Evolutionary conservation across 2,329 filamentous ascomycete genomes (phyloP), one percentile per base, ranked within the genome.

Genomic region (Colletotrichum nymphaeae): DNA sequence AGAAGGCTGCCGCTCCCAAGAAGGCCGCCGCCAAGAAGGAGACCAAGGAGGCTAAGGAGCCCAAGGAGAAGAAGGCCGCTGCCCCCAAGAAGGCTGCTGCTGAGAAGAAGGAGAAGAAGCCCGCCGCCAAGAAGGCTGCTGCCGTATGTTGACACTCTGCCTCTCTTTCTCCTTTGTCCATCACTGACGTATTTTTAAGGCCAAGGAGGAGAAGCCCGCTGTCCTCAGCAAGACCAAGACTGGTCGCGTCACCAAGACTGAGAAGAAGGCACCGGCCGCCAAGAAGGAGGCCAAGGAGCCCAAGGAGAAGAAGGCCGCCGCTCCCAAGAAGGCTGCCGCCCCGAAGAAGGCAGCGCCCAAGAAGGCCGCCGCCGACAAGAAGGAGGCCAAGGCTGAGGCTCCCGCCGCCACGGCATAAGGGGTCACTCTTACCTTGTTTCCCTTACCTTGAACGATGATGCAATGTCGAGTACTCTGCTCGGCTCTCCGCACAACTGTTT

Each of bases 201-300:
- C 92, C 76, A 87, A 93, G 67, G 88, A 92, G 70, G 92, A 94
- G 77, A 92, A 93, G 84, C 88, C 91, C 75, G 91, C 92, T 79
- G 88, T 93, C 62, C 85, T 95, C 65, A 90, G 89, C 82, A 95
- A 94, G 90, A 95, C 94, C 83, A 97, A 97, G 90, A 92, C 94
- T 67, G 94, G 95, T 62, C 93, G 95, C 77, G 93, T 97, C 78
- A 91, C 93, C 78, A 97, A 97, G 91, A 86, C 88, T 28, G 85
- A 87, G 49, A 84, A 86, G 80, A 86, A 86, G 84, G 82, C 85
- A 12, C 81, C 86, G 30, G 79, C 84, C 7, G 76, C 83, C 46
- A 86, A 85, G 81, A 86, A 86, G 82, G 82, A 81, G 76, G 78
- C 84, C 12, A 70, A 84, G 78, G 84, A 86, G 78, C 82, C 84